Base-by-base conservation (phyloP, 208 protist genomes). In the Acanthamoeba quina region DNA sequence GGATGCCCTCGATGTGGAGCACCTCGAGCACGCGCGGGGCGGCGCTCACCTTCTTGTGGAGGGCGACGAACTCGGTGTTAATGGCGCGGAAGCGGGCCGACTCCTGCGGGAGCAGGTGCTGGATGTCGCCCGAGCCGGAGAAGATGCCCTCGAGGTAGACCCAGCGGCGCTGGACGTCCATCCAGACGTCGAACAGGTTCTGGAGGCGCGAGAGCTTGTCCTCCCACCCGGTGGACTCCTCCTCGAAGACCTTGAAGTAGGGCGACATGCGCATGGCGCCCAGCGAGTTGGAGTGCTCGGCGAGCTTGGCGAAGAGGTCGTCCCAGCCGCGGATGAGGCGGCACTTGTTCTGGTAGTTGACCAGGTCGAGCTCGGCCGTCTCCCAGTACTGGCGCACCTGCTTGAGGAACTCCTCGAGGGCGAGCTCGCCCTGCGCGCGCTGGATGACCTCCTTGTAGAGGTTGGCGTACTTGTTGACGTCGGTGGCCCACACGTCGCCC, bases 101-200 rank as follows among this genome's bases (percentile, higher is more conserved):
- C 95, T 99, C 99, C 37, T 96, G 97, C 31, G 99, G 99, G 37
- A 99, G 97, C 88, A 99, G 98, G 80, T 97, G 78, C 41, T 98
- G 97, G 83, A 99, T 99, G 92, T 99, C 99, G 26, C 96, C 96
- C 91, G 97, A 98, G 85, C 98, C 98, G 26, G 97, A 96, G 94
- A 99, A 99, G 91, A 99, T 99, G 72, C 98, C 98, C 94, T 94
- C 99, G 9, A 99, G 97, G 94, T 99, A 99, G 1, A 99, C 98
- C 99, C 99, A 99, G 54, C 98, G 97, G 83, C 98, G 97, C 96
- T 99, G 99, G 58, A 99, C 98, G 76, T 99, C 98, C 68, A 99
- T 97, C 97, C 97, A 98, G 93, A 98, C 96, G 95, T 99, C 98
- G 17, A 99, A 97, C 24, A 99, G 88, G 90, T 98, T 95, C 54